Conservation (phyloP, 306 rosid species). For the Canavalia gladiata region DNA sequence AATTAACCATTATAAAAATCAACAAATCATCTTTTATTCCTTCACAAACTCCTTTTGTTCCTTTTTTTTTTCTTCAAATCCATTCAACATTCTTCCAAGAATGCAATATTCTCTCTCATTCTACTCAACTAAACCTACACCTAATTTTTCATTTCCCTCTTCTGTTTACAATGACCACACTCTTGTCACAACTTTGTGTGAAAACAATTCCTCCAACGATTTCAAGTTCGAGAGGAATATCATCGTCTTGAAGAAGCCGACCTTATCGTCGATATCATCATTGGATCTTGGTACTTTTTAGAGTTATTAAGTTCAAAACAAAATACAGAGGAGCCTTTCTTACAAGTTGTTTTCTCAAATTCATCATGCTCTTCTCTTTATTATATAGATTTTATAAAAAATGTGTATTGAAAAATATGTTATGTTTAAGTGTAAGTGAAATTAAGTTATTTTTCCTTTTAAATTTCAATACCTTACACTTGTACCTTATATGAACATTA, state of each 20-base stretch:
- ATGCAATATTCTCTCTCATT: conserved; percentile 51
- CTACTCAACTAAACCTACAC: conserved; percentile 49
- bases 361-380: conserved; percentile 38
- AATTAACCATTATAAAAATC: conserved; percentile 69
- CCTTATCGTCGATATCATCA: conserved; percentile 56
- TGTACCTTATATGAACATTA: conserved; percentile 37
- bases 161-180: conserved; percentile 63
- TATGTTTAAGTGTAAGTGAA: conserved; percentile 55
- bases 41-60: conserved; percentile 55
- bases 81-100: conserved; percentile 51
- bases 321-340: conserved; percentile 2
- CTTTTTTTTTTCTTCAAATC: conserved; percentile 53
- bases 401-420: conserved; percentile 43
- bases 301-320: conserved; percentile 57
- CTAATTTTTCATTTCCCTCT: conserved; percentile 47
- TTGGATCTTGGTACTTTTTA: conserved; percentile 61
- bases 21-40: conserved; percentile 57
- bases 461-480: conserved; percentile 14
- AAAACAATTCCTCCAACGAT: conserved; percentile 49
- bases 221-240: conserved; percentile 74
- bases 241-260: conserved; percentile 65
- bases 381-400: conserved; percentile 49
- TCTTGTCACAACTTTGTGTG: conserved; percentile 63
- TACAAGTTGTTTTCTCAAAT: conserved; percentile 37
- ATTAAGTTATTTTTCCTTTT: conserved; percentile 30